Conservation (phyloP, 23 red algal species). For the Gracilariopsis chorda region DNA sequence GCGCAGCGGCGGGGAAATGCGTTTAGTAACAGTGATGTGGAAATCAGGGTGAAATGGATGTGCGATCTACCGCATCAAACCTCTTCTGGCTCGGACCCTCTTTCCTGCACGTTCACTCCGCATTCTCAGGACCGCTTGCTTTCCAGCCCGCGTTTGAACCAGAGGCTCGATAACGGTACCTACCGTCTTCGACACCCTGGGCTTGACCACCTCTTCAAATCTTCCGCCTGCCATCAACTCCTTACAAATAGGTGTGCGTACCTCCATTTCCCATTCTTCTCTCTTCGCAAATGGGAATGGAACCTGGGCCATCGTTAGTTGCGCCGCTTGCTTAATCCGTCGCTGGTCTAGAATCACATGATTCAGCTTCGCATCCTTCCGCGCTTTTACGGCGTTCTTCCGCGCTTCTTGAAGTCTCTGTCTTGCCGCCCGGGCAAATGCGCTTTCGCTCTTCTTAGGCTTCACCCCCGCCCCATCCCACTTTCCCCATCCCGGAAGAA, state of each 20-base stretch:
- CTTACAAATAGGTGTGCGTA: background rate
- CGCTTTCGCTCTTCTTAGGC: slow-evolving; percentile 25
- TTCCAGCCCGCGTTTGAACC: background rate
- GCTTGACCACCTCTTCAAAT: background rate
- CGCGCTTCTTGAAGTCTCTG: slow-evolving; percentile 36
- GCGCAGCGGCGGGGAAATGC: no score
- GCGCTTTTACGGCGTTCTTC: background rate
- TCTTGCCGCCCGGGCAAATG: slow-evolving; percentile 58
- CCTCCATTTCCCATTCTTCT: slow-evolving; percentile 49
- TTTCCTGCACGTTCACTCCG: background rate
- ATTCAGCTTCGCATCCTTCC: slow-evolving; percentile 1
- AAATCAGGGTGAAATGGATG: no score
- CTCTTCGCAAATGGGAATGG: slow-evolving; percentile 29
- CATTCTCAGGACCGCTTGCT: slow-evolving; percentile 24
- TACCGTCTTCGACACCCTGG: background rate
- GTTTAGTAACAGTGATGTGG: no score
- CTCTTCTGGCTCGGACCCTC: background rate
- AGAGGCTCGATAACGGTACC: slow-evolving; percentile 33
- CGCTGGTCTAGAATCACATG: slow-evolving; percentile 55
- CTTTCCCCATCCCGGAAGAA: slow-evolving; percentile 65
- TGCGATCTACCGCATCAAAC: slow-evolving; percentile 27
- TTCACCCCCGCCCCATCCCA: slow-evolving; percentile 55
- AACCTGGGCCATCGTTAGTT: slow-evolving; percentile 56
- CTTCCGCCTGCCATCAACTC: slow-evolving; percentile 13
- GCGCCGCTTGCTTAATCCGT: slow-evolving; percentile 26